Base-by-base conservation (phyloP, 208 protist species). In the Acanthamoeba lenticulata region DNA sequence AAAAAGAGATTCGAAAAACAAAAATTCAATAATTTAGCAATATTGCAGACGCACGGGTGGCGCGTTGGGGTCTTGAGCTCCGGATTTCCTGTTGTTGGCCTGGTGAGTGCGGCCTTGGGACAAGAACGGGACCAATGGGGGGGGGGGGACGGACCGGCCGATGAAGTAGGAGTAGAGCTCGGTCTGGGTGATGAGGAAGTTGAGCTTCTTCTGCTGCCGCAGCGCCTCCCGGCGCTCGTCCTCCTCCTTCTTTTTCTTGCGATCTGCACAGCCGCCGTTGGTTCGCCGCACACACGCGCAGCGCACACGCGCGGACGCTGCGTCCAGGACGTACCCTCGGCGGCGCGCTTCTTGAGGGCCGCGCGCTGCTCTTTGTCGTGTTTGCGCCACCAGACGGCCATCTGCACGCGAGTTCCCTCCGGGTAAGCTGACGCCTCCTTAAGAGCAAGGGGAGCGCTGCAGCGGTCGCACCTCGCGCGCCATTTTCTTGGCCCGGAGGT, bases 81-180 rank as follows among this genome's bases (percentile, higher is more conserved):
- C 32, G 32, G 27, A 21, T 47, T 62, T 62, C 55, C 55, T 62
- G 47, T n/a, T n/a, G 6, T 19, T 19, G 27, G 24, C 27, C 24
- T 27, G 24, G 21, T 27, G 27, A 67, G 57, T 21, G 27, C 24
- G 27, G 27, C 24, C 21, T n/a, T n/a, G n/a, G 27, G 57, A 67
- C 57, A 67, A 67, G 27, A 67, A 67, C 27, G 57, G 27, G 21
- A 27, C 21, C 27, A 67, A 67, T 67, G 21, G 36, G 36, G 36
- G 36, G 36, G 9, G 32, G 15, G 5, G 11, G 36, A 92, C 45
- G 44, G 96, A 96, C n/a, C 94, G 83, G 44, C 67, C 85, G 60
- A 97, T 96, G 55, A 97, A 97, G 93, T 97, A 96, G 29, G 94
- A 92, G 72, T 96, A 97, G 0, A 97, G 62, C 86, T 97, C 97